Conservation (phyloP, 1,284 basidiomycete species). For the Sanguinoderma infundibulare region DNA sequence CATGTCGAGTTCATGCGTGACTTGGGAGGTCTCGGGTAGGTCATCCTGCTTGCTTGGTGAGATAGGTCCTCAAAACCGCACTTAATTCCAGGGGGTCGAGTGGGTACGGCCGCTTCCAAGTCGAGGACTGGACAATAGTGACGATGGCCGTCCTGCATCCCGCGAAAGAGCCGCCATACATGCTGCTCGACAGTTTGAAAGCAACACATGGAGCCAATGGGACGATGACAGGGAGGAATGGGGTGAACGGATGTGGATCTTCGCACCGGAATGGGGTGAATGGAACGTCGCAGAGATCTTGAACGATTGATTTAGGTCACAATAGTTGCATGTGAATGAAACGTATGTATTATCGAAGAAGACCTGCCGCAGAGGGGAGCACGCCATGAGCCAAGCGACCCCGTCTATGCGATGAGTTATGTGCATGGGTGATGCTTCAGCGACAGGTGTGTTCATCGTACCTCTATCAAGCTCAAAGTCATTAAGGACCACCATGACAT, state of each 20-base stretch:
- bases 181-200: conserved; percentile 1
- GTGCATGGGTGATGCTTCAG: neutral
- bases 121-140: conserved; percentile 55
- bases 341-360: neutral
- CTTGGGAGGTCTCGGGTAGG: conserved; percentile 37
- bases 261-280: neutral
- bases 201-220: neutral
- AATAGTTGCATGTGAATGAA: neutral
- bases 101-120: conserved; percentile 55
- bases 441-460: neutral
- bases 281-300: neutral
- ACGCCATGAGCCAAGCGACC: neutral
- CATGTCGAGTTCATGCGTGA: conserved; percentile 31
- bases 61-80: neutral
- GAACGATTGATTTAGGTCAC: neutral
- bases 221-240: neutral
- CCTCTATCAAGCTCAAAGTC: neutral
- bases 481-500: neutral
- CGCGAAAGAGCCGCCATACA: conserved; percentile 13
- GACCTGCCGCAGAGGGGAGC: too few relatives aligned
- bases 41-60: neutral
- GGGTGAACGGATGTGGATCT: neutral
- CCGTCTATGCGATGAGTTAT: neutral
- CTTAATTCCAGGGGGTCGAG: conserved; percentile 47
- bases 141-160: conserved; percentile 48